Evolutionary conservation across 768 basidiomycete genomes (phyloP).

Genomic region (Termitomyces sp.): DNA sequence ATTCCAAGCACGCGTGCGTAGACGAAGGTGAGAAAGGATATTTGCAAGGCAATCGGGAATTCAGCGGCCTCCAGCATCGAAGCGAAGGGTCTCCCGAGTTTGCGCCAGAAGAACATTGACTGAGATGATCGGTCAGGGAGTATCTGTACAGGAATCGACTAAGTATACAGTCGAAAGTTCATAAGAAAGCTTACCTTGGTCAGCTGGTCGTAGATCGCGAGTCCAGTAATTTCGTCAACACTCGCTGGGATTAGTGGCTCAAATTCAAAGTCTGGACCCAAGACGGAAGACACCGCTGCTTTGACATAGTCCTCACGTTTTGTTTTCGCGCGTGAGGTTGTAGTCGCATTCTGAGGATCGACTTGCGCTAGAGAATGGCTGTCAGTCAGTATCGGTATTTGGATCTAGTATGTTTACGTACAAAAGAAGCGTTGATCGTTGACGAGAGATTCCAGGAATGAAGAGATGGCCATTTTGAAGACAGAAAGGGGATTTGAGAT

Average conservation of each 20-base stretch:
- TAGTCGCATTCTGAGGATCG: not conserved
- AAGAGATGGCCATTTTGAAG: constrained; percentile 10
- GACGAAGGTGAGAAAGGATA: constrained; percentile 23
- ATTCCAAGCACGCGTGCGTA: constrained; percentile 23
- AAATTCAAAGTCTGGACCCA: constrained; percentile 13
- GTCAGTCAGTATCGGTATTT: not conserved
- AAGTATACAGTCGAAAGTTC: not conserved
- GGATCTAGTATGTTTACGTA: not conserved
- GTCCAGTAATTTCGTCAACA: constrained; percentile 8
- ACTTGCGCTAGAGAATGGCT: constrained; percentile 10
- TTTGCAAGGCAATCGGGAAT: constrained; percentile 19
- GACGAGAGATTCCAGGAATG: constrained; percentile 11
- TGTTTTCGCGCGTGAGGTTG: not conserved
- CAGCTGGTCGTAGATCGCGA: constrained; percentile 13
- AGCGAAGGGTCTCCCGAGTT: constrained; percentile 21
- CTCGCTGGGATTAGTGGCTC: not conserved
- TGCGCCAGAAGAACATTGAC: constrained; percentile 21
- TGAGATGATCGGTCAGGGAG: constrained; percentile 14
- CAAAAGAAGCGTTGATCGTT: constrained; percentile 13
- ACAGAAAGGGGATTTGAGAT: not conserved
- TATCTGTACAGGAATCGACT: constrained; percentile 1
- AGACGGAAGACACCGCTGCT: constrained; percentile 6
- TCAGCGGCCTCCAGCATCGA: constrained; percentile 23
- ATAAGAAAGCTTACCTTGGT: constrained; percentile 11
- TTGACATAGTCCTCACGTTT: constrained; percentile 4